Base-by-base conservation (phyloP, 441 rosid genomes). In the Rhodomyrtus psidioides region DNA sequence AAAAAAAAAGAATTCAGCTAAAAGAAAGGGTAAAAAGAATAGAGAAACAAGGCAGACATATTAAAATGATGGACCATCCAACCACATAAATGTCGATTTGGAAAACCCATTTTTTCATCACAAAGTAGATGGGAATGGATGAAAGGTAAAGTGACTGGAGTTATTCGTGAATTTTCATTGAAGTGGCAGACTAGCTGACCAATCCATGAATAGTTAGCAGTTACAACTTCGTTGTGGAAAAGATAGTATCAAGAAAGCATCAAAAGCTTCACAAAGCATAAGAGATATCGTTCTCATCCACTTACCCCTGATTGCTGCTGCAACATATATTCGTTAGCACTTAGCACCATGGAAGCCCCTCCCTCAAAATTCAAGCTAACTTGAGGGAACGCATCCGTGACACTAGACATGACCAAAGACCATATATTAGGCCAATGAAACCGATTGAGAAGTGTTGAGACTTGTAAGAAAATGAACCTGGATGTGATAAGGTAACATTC, bases 401-500 rank as follows among this genome's bases (percentile, higher is more conserved):
- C 24, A 4, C 84, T 86, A 70, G n/a, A 65, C 39, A 4, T 2
- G 46, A 56, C 39, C 59, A 24, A 82, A 53, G 59, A 53, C 58
- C 42, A 1, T 54, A 8, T 53, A 56, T 30, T 53, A 34, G 51
- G 34, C 58, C 46, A 19, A 42, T 13, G 44, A 27, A 28, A 82
- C 46, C 15, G 27, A 53, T 53, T 23, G 44, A 82, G 28, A 34
- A 82, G 27, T 53, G 24, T 16, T 54, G 56, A 28, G 60, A 82
- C 46, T 55, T 19, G n/a, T 21, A 82, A 53, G 81, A 89, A 84
- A 91, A 81, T 27, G 57, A 89, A 96, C 99, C 98, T 95, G 19
- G 98, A 86, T 84, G 94, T 83, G 83, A 91, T 84, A 39, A 93
- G n/a, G 88, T 91, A 98, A 89, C 99, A 98, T n/a, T 91, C 91